Percentiles rank a stretch among this genome's conserved stretches.
phyloP scores from a whole-genome alignment of 1,284 basidiomycete genomes.

The Austropuccinia psidii region DNA sequence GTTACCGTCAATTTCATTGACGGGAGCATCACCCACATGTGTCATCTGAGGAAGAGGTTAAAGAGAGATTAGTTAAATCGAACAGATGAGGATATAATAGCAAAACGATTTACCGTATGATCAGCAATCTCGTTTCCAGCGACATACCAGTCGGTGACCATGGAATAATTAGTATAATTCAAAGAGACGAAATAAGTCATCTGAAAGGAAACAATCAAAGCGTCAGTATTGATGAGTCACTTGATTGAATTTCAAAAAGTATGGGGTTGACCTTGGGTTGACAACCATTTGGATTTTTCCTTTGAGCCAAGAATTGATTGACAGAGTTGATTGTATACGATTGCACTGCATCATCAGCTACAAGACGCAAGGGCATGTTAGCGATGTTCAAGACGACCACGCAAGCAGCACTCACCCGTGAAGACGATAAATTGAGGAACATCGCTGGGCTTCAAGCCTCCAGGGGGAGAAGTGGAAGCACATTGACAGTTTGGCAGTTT shows the following conservation, averaged over 20 bases:
- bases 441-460: constrained; percentile 60
- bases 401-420: constrained; percentile 48
- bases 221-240: neutral
- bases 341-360: constrained; percentile 41
- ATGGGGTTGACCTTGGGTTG: constrained; percentile 50
- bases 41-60: constrained; percentile 58
- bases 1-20: constrained; percentile 66
- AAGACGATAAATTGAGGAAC: constrained; percentile 65
- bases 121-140: constrained; percentile 80
- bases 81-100: neutral
- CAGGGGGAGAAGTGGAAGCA: constrained; percentile 63
- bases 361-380: constrained; percentile 47
- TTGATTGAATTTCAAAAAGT: neutral
- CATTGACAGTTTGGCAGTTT: constrained; percentile 64
- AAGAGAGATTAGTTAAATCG: neutral
- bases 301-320: constrained; percentile 62
- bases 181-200: constrained; percentile 69
- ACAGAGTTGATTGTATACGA: constrained; percentile 48
- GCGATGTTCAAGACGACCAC: neutral
- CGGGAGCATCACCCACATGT: constrained; percentile 56
- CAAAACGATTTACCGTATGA: constrained; percentile 57
- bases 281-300: constrained; percentile 77
- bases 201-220: constrained; percentile 25
- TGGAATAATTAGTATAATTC: constrained; percentile 66
- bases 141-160: constrained; percentile 73